These are phyloP conservation scores for Areca catechu DNA, from an alignment of 176 grass and related monocot genomes.

Conservation along the genomic window DNA sequence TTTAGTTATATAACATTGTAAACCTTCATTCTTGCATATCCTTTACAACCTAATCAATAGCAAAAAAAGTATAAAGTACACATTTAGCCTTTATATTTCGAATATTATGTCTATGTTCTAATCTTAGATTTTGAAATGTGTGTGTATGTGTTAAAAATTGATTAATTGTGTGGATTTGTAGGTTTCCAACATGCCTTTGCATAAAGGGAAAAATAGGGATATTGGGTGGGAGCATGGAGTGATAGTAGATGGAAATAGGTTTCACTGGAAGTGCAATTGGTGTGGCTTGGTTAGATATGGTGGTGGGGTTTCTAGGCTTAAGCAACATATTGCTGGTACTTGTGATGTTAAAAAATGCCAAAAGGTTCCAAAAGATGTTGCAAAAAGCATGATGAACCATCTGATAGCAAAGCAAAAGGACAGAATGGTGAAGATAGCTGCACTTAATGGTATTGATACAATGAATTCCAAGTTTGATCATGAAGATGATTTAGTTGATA, in stretches of 20 bases:
- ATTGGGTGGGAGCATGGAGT: neutral
- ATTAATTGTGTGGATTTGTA: too few relatives aligned
- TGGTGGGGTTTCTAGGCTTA: slow-evolving; percentile 14
- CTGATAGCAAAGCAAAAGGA: neutral
- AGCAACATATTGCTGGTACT: slow-evolving; percentile 1
- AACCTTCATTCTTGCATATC: too few relatives aligned
- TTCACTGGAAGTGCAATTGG: slow-evolving; percentile 14
- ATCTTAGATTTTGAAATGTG: too few relatives aligned
- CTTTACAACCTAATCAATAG: too few relatives aligned
- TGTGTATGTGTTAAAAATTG: too few relatives aligned
- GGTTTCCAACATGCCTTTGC: too few relatives aligned
- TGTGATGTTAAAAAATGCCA: slow-evolving; percentile 1
- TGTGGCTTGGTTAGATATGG: slow-evolving; percentile 7
- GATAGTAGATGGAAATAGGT: slow-evolving; percentile 9
- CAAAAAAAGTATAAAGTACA: too few relatives aligned
- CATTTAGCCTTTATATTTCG: too few relatives aligned
- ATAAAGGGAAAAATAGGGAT: too few relatives aligned
- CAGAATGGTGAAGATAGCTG: neutral
- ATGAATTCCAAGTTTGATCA: neutral
- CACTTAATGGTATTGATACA: neutral
- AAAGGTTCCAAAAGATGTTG: slow-evolving; percentile 2
- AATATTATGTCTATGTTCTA: too few relatives aligned
- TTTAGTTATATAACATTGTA: too few relatives aligned
- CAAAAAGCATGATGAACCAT: slow-evolving; percentile 6
- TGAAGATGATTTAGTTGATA: neutral